Percentiles rank a stretch among this genome's conserved stretches.
Evolutionary conservation across 805 yeast species (phyloP).

Genomic region (Cyberlindnera mycetangii): DNA sequence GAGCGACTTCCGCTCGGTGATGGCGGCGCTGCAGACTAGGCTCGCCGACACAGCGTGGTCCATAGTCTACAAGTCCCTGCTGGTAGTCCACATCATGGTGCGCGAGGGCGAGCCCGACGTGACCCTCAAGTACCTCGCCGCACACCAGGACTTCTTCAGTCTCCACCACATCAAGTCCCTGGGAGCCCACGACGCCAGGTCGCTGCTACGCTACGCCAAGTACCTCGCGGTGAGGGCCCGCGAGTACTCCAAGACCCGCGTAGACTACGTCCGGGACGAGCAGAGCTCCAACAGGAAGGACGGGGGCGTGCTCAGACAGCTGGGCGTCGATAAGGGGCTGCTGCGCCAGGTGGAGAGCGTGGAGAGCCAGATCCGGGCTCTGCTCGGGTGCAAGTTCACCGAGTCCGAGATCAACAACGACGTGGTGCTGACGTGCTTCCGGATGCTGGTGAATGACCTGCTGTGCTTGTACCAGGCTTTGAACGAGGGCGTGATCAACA

Average conservation of each 20-base stretch:
- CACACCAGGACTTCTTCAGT: constrained; percentile 49
- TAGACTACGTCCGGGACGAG: constrained; percentile 79
- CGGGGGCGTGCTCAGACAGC: constrained; percentile 42
- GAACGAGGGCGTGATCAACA: constrained; percentile 93
- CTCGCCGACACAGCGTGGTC: constrained; percentile 87
- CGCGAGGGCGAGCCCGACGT: constrained; percentile 85
- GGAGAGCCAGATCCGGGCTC: constrained; percentile 72
- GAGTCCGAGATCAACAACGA: constrained; percentile 86
- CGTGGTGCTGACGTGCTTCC: constrained; percentile 75
- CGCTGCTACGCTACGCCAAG: constrained; percentile 62
- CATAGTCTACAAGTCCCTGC: constrained; percentile 78
- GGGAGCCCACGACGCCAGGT: constrained; percentile 45
- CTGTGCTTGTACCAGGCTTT: constrained; percentile 82
- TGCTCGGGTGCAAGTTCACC: constrained; percentile 69
- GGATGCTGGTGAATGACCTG: constrained; percentile 86
- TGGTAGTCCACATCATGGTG: constrained; percentile 86
- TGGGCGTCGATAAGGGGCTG: constrained; percentile 74
- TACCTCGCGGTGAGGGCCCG: constrained; percentile 67
- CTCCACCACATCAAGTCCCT: constrained; percentile 36
- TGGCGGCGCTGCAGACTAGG: constrained; percentile 59
- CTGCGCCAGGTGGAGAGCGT: constrained; percentile 84
- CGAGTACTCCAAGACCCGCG: constrained; percentile 59
- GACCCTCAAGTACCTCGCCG: constrained; percentile 58
- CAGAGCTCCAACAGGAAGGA: constrained; percentile 35
- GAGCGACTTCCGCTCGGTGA: constrained; percentile 59